These are phyloP conservation scores for Alternaria angustiovoidea DNA, from an alignment of 2,329 filamentous ascomycete species.

Conservation along the genomic window DNA sequence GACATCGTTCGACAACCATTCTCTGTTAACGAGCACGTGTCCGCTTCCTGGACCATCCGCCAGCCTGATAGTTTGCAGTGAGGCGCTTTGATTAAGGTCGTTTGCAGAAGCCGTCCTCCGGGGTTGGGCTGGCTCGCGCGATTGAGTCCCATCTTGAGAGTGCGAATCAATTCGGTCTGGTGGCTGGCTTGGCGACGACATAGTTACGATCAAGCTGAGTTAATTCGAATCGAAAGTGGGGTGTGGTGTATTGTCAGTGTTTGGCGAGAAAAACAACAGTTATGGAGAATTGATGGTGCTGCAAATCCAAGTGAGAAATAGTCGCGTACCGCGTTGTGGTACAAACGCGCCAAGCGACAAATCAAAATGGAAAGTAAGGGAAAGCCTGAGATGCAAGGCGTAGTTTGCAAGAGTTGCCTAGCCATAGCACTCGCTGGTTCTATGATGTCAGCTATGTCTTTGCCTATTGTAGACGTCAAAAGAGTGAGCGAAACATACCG, in stretches of 20 bases:
- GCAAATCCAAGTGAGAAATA: not conserved
- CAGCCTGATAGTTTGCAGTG: not conserved
- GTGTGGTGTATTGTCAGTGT: not conserved
- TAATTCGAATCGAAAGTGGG: not conserved
- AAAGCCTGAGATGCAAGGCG: not conserved
- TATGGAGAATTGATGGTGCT: not conserved
- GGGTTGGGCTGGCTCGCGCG: not conserved
- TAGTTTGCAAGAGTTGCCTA: not conserved
- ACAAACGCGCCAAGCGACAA: conserved; percentile 1
- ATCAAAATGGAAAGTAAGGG: not conserved
- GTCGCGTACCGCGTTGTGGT: not conserved
- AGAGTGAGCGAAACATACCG: not conserved
- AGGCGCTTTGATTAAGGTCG: not conserved
- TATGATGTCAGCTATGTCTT: not conserved
- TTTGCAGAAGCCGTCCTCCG: not conserved
- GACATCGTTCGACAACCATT: not conserved
- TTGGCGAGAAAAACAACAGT: not conserved
- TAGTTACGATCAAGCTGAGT: not conserved
- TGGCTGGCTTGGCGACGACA: not conserved
- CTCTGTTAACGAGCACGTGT: not conserved
- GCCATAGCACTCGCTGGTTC: not conserved
- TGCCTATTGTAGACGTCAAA: not conserved
- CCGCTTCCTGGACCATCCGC: not conserved
- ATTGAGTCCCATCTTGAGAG: not conserved
- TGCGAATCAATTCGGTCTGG: not conserved